Evolutionary conservation across 371 early-diverging fungal species (phyloP), one percentile per base, ranked within the genome.

Genomic region (Blakeslea trispora): DNA sequence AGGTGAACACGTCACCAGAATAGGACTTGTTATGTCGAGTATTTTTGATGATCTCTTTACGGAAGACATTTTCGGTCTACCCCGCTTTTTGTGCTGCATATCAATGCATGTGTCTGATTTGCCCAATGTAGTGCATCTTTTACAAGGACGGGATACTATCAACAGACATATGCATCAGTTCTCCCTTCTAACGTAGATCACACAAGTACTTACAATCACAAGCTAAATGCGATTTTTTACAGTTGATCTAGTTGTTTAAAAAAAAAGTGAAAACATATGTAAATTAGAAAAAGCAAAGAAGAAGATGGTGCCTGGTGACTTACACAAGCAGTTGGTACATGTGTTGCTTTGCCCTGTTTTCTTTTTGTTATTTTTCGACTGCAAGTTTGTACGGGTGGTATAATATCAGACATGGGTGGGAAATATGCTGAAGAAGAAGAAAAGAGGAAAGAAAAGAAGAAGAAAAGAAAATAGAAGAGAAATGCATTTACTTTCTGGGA

Each of bases 281-380:
- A n/a, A n/a, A n/a, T n/a, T n/a, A n/a, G n/a, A n/a, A n/a, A n/a
- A n/a, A n/a, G n/a, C n/a, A n/a, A n/a, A n/a, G n/a, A n/a, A n/a
- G n/a, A n/a, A 39, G 5, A 8, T n/a, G 23, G 0, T 1, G 0
- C 18, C 8, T 6, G 5, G 14, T 15, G 32, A 53, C 64, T 53
- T 63, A 63, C 70, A 62, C 28, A 59, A 23, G 70, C 70, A 47
- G 66, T 69, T 1, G 66, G 63, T 14, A 69, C 70, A 54, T 69
- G 66, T 1, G 59, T 59, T 40, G 60, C 34, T 23, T 54, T 59
- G 7, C 31, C 41, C 6, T 35, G 23, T 18, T 59, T 59, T 37
- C 53, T 59, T 35, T 59, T 53, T 7, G 43, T 22, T 8, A 51
- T 41, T 37, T 9, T 37, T 3, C 14, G 37, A 10, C 7, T 28